Evolutionary conservation across 2,329 filamentous ascomycete species (phyloP), one percentile per base, ranked within the genome.

Genomic region (Incumbomyces lentus): DNA sequence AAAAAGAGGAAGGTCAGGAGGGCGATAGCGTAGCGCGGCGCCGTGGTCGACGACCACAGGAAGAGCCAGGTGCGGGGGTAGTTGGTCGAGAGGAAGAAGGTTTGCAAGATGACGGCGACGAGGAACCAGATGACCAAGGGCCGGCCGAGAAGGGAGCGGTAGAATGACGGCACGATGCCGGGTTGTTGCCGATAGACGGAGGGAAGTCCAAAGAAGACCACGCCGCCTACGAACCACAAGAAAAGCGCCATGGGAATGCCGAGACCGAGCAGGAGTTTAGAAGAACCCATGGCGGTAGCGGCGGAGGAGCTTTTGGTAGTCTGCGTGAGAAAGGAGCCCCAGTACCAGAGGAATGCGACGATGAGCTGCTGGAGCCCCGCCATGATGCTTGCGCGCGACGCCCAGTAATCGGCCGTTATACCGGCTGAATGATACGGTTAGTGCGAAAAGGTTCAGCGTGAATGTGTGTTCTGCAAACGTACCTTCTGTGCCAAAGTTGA

Each of bases 81-180:
- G 1, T 75, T 78, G 1, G 79, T 72, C 18, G 76, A 78, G 26
- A 83, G 69, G 64, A 78, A 83, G 69, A 79, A 81, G 61, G 82
- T 83, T 58, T 82, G 79, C 29, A 82, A 62, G 49, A 81, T 65
- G 35, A 82, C 75, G 3, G 75, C 72, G 48, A 79, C 63, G 61
- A 82, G 77, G 65, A 81, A 82, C 79, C 79, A 83, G 12, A 80
- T 66, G 38, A 82, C 72, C 49, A 82, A 77, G 62, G 80, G 81
- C 49, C 80, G 74, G 40, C 78, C 70, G 52, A 74, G 67, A 6
- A 82, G 68, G 2, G 77, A 75, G 44, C 67, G 70, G 63, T 82
- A 83, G 67, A 84, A 82, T n/a, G 75, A 77, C 0, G 80, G 79
- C 1, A 83, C 74, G 38, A 71, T 73, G 50, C 79, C 79, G 0